Evolutionary conservation across 2,329 filamentous ascomycete genomes (phyloP), one percentile per base, ranked within the genome.

Genomic region (Aspergillus sp.): DNA sequence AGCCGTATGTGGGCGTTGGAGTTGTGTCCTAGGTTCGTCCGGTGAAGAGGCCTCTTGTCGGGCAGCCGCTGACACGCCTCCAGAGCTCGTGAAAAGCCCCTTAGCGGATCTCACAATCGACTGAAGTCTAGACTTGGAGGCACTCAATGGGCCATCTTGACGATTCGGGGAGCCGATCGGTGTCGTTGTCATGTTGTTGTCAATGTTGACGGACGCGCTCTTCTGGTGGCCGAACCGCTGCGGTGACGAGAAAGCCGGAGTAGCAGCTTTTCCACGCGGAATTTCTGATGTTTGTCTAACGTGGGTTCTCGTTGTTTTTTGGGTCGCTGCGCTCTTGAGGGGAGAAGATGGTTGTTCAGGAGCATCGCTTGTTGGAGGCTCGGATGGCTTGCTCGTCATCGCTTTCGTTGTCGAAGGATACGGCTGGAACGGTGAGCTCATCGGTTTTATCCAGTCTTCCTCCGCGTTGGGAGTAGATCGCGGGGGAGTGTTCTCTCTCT

Each of bases 111-210:
- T 93, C 66, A 97, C 80, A 58, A 96, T 92, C 9, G 93, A 96
- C 47, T 93, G 96, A 48, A 98, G 81, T 71, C 92, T 96, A 68
- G 90, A 91, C 77, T 96, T 98, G 26, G 95, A 93, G 51, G 95
- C 91, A 74, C 93, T 96, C 58, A 97, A 75, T 5, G 91, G 91
- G 57, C 89, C 93, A 64, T 96, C 92, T 77, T 72, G 83, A 76
- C 72, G 82, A 65, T 65, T 71, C 26, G 85, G 85, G 22, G 85
- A 86, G 30, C 80, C 82, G 48, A 75, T 73, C 26, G 85, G 84
- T 50, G 83, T 86, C 15, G 83, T 87, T 12, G 85, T 80, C 8
- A 55, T 44, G n/a, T 75, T 76, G 24, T 82, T 71, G 17, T 79
- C 70, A 6, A 82, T 79, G 58, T 85, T 85, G 0, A 84, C 81